Percentiles rank a stretch among this genome's conserved stretches.
phyloP scores from a whole-genome alignment of 2,329 filamentous ascomycete genomes.

The Chaetomium sp. region DNA sequence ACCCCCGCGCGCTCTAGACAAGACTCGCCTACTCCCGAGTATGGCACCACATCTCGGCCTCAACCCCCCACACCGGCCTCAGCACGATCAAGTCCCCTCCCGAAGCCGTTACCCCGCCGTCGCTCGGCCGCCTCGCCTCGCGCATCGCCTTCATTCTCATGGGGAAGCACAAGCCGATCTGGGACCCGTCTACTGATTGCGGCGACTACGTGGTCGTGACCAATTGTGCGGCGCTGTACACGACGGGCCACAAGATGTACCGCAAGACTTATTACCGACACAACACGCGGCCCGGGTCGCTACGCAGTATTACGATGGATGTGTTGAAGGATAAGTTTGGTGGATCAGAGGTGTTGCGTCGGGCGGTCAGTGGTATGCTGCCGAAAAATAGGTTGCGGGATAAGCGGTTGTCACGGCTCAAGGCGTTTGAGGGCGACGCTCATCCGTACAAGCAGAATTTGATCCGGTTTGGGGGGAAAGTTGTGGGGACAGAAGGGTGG shows the following conservation, averaged over 20 bases:
- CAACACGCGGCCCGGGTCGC: constrained; percentile 78
- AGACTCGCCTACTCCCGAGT: constrained; percentile 91
- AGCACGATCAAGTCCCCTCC: constrained; percentile 45
- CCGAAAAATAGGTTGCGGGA: constrained; percentile 93
- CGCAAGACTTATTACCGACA: constrained; percentile 97
- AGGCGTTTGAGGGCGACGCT: constrained; percentile 87
- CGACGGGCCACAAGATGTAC: constrained; percentile 84
- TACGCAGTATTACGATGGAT: constrained; percentile 91
- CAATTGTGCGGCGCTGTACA: constrained; percentile 78
- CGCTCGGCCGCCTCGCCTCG: constrained; percentile 84
- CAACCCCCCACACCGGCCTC: constrained; percentile 54
- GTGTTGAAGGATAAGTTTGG: constrained; percentile 90
- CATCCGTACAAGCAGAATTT: constrained; percentile 92
- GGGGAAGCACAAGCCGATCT: constrained; percentile 99
- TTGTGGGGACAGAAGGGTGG: constrained; percentile 50
- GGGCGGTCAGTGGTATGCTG: constrained; percentile 93
- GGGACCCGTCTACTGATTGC: constrained; percentile 94
- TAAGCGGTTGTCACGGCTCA: constrained; percentile 78
- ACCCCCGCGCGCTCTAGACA: no score
- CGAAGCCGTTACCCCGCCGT: constrained; percentile 56
- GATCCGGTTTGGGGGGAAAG: constrained; percentile 60
- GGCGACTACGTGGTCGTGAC: constrained; percentile 97
- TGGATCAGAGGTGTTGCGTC: constrained; percentile 81
- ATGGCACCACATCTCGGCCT: constrained; percentile 85
- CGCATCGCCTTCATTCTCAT: constrained; percentile 83